A percentile compares a stretch with the other conserved stretches of the same genome.
phyloP scores from a whole-genome alignment of 2,329 filamentous ascomycete genomes.

The Conoideocrella luteorostrata region DNA sequence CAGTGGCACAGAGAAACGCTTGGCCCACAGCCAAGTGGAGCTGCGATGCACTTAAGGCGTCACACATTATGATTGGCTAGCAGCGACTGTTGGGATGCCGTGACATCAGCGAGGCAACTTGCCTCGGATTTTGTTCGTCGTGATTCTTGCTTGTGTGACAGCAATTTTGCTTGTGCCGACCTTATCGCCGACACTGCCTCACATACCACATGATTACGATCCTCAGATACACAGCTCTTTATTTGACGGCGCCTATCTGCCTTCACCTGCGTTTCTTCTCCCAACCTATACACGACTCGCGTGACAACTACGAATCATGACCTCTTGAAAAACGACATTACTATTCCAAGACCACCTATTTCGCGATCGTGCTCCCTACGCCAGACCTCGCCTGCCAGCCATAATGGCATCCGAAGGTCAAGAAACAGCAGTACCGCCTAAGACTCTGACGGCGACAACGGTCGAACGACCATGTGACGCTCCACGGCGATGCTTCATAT shows the following conservation, averaged over 20 bases:
- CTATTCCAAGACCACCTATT: background rate
- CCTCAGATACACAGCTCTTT: background rate
- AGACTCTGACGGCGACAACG: slow-evolving; percentile 12
- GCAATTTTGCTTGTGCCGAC: too few relatives aligned
- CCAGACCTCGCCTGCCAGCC: background rate
- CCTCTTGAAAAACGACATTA: background rate
- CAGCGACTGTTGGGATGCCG: background rate
- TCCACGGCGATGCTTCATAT: slow-evolving; percentile 54
- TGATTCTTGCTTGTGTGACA: background rate
- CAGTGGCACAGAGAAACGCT: too few relatives aligned
- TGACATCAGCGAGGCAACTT: slow-evolving; percentile 4
- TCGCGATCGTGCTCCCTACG: background rate
- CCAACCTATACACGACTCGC: too few relatives aligned
- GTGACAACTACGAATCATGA: slow-evolving; percentile 3
- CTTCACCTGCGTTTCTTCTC: too few relatives aligned
- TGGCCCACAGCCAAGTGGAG: background rate
- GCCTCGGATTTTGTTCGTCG: background rate
- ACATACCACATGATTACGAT: too few relatives aligned
- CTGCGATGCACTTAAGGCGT: too few relatives aligned
- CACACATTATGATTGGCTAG: background rate
- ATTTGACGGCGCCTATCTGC: background rate
- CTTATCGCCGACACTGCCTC: too few relatives aligned
- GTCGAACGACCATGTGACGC: slow-evolving; percentile 17
- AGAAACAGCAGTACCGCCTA: slow-evolving; percentile 9
- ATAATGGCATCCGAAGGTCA: slow-evolving; percentile 5